These are phyloP conservation scores for Noccaea caerulescens DNA, from an alignment of 345 rosid genomes.

Conservation along the genomic window DNA sequence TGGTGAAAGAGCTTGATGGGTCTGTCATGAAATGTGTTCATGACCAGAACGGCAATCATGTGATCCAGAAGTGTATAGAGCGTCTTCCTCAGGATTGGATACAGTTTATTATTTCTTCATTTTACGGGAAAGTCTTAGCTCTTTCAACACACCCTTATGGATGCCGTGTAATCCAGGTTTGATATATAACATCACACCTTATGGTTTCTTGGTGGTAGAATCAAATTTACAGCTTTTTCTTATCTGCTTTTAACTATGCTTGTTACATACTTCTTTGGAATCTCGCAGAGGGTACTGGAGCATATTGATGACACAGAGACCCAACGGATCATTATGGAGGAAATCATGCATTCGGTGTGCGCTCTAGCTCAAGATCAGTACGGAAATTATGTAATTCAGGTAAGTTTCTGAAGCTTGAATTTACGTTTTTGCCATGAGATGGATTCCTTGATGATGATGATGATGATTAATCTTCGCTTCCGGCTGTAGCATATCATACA, in stretches of 20 bases:
- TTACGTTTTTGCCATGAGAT: constrained; percentile 17
- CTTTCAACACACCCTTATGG: constrained; percentile 98
- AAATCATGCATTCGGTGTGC: constrained; percentile 79
- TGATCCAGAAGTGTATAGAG: constrained; percentile 94
- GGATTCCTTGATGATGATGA: background rate
- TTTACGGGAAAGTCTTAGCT: constrained; percentile 78
- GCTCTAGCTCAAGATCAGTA: constrained; percentile 89
- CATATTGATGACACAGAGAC: constrained; percentile 69
- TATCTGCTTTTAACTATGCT: background rate
- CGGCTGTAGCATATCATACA: constrained; percentile 81
- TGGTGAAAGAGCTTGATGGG: constrained; percentile 92
- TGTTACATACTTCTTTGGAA: constrained; percentile 16
- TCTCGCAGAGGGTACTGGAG: constrained; percentile 82
- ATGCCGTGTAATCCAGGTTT: constrained; percentile 97
- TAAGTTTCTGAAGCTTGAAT: constrained; percentile 33
- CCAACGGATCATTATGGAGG: constrained; percentile 79
- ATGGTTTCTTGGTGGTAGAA: constrained; percentile 16
- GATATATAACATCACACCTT: constrained; percentile 13
- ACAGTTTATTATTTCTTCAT: constrained; percentile 84
- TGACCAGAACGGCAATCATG: constrained; percentile 99
- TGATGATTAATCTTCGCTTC: constrained; percentile 27
- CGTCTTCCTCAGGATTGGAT: constrained; percentile 80
- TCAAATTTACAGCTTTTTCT: constrained; percentile 14
- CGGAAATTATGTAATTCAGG: constrained; percentile 99
- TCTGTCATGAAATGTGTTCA: constrained; percentile 87